phyloP scores from a whole-genome alignment of 108 stramenopile genomes.

The Skeletonema grethae region DNA sequence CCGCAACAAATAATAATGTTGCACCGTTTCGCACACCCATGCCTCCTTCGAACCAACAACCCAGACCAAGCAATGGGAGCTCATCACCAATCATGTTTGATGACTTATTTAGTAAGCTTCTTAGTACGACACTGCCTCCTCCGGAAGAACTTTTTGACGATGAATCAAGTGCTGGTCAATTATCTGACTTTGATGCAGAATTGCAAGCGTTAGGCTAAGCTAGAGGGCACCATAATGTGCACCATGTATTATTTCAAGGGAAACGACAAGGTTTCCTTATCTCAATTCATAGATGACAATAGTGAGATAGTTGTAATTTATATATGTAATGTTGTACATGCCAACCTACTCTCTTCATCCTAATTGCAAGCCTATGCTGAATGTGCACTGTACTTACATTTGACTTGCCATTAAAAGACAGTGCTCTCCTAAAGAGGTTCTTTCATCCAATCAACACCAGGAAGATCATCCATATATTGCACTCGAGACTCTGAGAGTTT shows the following conservation, averaged over 20 bases:
- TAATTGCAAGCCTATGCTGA: neutral
- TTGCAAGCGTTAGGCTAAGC: neutral
- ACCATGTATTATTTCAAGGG: conserved; percentile 3
- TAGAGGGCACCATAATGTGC: neutral
- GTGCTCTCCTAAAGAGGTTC: conserved; percentile 9
- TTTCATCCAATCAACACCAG: conserved; percentile 46
- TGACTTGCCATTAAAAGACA: neutral
- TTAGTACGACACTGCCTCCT: conserved; percentile 38
- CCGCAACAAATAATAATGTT: neutral
- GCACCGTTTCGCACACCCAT: neutral
- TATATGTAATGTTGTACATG: neutral
- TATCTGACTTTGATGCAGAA: conserved; percentile 15
- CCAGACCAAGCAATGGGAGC: neutral
- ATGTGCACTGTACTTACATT: conserved; percentile 1
- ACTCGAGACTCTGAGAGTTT: conserved; percentile 67
- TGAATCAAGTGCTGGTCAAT: conserved; percentile 17
- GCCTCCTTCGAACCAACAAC: neutral
- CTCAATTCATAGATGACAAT: neutral
- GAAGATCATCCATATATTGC: conserved; percentile 65
- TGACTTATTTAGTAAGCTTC: conserved; percentile 24
- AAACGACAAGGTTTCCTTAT: neutral
- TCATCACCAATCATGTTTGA: conserved; percentile 14
- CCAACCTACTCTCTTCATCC: neutral
- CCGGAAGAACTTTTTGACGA: conserved; percentile 44
- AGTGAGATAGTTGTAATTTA: neutral